Percentiles rank a stretch among this genome's conserved stretches.
phyloP scores from a whole-genome alignment of 306 rosid genomes.

The Vicia villosa region DNA sequence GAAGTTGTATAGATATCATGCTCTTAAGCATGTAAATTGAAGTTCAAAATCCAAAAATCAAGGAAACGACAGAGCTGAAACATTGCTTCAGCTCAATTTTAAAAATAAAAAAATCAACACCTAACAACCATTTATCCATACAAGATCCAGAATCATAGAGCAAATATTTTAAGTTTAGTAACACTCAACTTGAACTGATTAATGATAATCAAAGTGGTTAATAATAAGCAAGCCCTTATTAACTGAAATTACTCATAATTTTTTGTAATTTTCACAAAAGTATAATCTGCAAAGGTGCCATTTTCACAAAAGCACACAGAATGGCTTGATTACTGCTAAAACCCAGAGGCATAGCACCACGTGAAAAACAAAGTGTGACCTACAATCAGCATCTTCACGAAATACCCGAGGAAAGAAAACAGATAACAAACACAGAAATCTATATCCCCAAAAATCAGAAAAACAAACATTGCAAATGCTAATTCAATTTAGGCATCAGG shows the following conservation, averaged over 20 bases:
- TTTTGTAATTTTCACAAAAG: slow-evolving; percentile 6
- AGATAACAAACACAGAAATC: slow-evolving; percentile 10
- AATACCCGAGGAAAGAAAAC: not conserved
- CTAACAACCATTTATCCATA: slow-evolving; percentile 6
- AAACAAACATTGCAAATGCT: slow-evolving; percentile 23
- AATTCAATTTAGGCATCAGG: slow-evolving; percentile 31
- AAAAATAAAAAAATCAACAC: not conserved
- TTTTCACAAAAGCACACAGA: slow-evolving; percentile 3
- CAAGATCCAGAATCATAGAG: slow-evolving; percentile 14
- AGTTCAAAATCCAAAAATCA: slow-evolving; percentile 28
- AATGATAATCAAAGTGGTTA: slow-evolving; percentile 7
- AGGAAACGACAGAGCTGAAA: slow-evolving; percentile 21
- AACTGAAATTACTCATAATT: slow-evolving; percentile 1
- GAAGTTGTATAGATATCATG: slow-evolving; percentile 21
- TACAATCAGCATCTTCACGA: not conserved
- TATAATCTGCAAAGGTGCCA: slow-evolving; percentile 10
- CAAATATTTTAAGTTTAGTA: slow-evolving; percentile 15
- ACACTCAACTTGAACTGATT: slow-evolving; percentile 25
- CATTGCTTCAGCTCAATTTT: not conserved
- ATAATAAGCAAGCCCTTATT: slow-evolving; percentile 10
- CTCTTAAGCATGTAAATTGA: slow-evolving; percentile 24
- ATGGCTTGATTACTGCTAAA: slow-evolving; percentile 4
- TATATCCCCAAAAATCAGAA: slow-evolving; percentile 24
- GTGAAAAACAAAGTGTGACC: not conserved
- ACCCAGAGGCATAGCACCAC: slow-evolving; percentile 22